Conservation (phyloP, 2,329 filamentous ascomycete species). For the Pyrenophora graminea region DNA sequence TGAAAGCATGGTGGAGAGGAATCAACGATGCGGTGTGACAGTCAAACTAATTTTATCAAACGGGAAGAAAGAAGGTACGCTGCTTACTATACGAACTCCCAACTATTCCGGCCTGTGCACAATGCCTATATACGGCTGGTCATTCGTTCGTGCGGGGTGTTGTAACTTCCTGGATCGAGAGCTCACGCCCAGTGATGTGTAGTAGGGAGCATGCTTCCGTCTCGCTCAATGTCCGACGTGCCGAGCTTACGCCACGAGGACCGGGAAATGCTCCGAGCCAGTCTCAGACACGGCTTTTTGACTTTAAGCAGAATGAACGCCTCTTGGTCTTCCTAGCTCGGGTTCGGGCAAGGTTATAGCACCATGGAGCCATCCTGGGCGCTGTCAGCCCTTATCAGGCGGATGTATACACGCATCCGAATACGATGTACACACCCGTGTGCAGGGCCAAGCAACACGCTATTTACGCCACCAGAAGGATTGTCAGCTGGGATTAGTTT, state of each 20-base stretch:
- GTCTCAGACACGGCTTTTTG: conserved; percentile 1
- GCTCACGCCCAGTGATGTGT: conserved; percentile 5
- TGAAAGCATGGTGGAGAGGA: conserved; percentile 24
- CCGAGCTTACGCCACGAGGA: conserved; percentile 16
- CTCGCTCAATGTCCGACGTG: conserved; percentile 19
- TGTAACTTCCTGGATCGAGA: background rate
- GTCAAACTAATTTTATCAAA: background rate
- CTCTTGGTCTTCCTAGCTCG: too few relatives aligned
- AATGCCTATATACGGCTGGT: background rate
- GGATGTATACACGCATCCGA: conserved; percentile 6
- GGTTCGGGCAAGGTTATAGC: conserved; percentile 5
- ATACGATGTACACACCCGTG: background rate
- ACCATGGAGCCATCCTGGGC: conserved; percentile 9
- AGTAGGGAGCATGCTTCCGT: conserved; percentile 20
- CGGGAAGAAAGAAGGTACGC: too few relatives aligned
- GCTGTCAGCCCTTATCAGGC: conserved; percentile 17
- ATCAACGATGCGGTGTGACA: background rate
- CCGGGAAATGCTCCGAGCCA: conserved; percentile 1
- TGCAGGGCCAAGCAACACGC: conserved; percentile 21
- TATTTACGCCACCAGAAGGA: conserved; percentile 14
- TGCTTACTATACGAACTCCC: too few relatives aligned
- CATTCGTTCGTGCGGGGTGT: too few relatives aligned
- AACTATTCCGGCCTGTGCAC: too few relatives aligned
- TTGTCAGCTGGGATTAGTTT: conserved; percentile 5
- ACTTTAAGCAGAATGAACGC: too few relatives aligned